Conservation (phyloP, 1,139 yeast genomes). For the Debaryomyces coudertii region DNA sequence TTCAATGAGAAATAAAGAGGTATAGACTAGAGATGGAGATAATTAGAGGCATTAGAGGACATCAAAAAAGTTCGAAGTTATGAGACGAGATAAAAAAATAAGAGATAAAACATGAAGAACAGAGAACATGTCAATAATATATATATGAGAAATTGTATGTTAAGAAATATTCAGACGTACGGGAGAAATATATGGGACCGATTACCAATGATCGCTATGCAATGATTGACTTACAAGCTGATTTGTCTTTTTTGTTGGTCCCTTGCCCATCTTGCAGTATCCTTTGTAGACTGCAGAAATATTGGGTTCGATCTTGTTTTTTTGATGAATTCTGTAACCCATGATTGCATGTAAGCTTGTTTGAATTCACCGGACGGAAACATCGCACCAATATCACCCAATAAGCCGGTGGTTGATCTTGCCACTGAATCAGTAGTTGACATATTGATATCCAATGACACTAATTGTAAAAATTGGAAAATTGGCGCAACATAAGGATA, state of each 20-base stretch:
- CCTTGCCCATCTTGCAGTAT: constrained; percentile 96
- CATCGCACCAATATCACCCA: constrained; percentile 92
- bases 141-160: constrained; percentile 14
- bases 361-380: constrained; percentile 75
- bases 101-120: constrained; percentile 14
- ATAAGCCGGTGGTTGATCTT: constrained; percentile 79
- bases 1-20: constrained; percentile 7
- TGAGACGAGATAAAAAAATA: constrained; percentile 14
- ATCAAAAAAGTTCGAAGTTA: constrained; percentile 14
- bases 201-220: background rate
- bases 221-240: constrained; percentile 12
- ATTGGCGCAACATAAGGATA: constrained; percentile 68
- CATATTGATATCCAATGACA: constrained; percentile 63
- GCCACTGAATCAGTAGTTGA: constrained; percentile 66
- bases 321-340: constrained; percentile 80
- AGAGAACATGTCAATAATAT: constrained; percentile 12
- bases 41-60: constrained; percentile 21
- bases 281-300: constrained; percentile 70
- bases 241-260: constrained; percentile 74
- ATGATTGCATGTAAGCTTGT: constrained; percentile 64
- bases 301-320: constrained; percentile 66
- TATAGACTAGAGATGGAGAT: constrained; percentile 10
- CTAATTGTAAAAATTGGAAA: constrained; percentile 64
- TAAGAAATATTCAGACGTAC: constrained; percentile 14
- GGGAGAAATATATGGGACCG: constrained; percentile 8